Percentiles rank a stretch among this genome's conserved stretches.
Conservation (phyloP, 2,329 filamentous ascomycete species). For the Fragosphaeria purpurea region DNA sequence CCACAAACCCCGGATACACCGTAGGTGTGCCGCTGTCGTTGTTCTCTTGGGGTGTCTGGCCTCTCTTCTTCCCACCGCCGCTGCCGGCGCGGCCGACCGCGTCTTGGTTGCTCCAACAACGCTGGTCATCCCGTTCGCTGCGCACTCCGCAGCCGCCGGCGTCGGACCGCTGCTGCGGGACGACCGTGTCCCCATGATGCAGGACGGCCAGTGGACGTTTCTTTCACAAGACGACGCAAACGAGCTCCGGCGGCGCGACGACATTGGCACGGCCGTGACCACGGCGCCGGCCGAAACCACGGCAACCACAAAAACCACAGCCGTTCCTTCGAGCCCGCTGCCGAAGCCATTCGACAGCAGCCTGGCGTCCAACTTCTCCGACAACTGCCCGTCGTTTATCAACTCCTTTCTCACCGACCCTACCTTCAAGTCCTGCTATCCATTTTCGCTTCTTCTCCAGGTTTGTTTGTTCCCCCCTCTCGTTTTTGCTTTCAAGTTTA, state of each 20-base stretch:
- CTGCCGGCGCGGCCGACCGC: not conserved
- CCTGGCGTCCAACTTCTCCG: conserved; percentile 51
- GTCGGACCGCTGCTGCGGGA: conserved; percentile 26
- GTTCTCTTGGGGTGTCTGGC: conserved; percentile 16
- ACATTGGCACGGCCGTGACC: conserved; percentile 7
- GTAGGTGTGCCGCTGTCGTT: conserved; percentile 18
- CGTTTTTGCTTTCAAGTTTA: not conserved
- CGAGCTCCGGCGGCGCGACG: conserved; percentile 14
- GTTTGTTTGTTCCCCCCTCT: conserved; percentile 33
- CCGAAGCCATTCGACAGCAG: conserved; percentile 60
- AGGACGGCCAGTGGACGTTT: conserved; percentile 27
- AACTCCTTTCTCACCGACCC: conserved; percentile 52
- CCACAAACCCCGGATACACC: conserved; percentile 16
- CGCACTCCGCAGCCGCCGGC: conserved; percentile 14
- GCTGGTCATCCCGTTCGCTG: conserved; percentile 12
- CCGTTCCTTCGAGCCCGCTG: conserved; percentile 28
- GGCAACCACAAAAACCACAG: conserved; percentile 20
- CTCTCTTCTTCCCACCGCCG: conserved; percentile 13
- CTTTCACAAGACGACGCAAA: conserved; percentile 23
- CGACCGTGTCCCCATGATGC: conserved; percentile 23
- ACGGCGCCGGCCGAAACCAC: conserved; percentile 10
- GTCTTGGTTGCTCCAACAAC: not conserved
- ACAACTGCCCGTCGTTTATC: conserved; percentile 57
- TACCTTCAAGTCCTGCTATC: conserved; percentile 65
- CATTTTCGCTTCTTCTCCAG: conserved; percentile 74